Base-by-base conservation (phyloP, 257 asterid genomes). In the Ocimum tenuiflorum region DNA sequence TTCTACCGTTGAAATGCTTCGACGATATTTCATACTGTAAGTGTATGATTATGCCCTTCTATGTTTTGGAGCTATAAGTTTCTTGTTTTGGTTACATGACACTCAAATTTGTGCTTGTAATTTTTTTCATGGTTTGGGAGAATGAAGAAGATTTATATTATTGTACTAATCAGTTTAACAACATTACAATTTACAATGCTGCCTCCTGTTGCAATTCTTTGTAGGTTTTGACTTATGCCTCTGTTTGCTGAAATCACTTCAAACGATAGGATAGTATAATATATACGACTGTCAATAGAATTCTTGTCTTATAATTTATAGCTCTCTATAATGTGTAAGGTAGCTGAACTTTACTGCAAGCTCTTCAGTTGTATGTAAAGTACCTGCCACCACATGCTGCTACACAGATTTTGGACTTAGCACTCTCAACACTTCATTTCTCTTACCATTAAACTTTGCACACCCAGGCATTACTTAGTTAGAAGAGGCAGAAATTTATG, bases 1-100 rank as follows among this genome's bases (percentile, higher is more conserved):
- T 63, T 87, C 97, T 27, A 82, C 86, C 42, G 54, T 81, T 52
- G 99, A 89, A 87, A 89, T 89, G 96, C 79, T 89, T 48, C 82
- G 77, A 56, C 84, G 94, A 71, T 87, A 89, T 73, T 80, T 76
- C 61, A 81, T 84, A 79, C 73, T 92, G 99, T 92, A 80, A 87
- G 96, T 83, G 63, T 70, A 57, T 27, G 65, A 49, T 59, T 57
- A 22, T 78, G 69, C 67, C 62, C 52, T 12, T 36, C 38, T 66
- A 18, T 41, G 52, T 27, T 29, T 49, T 35, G 47, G 42, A 38
- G 58, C 46, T 31, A 15, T n/a, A 46, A 11, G 50, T 55, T 60
- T 65, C 38, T 51, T 5, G 8, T 31, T 11, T 27, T 27, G 22
- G 42, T 48, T 63, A 50, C 54, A 18, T 15, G 63, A 48, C 55